Evolutionary conservation across 148 eudicot species (phyloP), one percentile per base, ranked within the genome.

Genomic region (Camellia japonica): DNA sequence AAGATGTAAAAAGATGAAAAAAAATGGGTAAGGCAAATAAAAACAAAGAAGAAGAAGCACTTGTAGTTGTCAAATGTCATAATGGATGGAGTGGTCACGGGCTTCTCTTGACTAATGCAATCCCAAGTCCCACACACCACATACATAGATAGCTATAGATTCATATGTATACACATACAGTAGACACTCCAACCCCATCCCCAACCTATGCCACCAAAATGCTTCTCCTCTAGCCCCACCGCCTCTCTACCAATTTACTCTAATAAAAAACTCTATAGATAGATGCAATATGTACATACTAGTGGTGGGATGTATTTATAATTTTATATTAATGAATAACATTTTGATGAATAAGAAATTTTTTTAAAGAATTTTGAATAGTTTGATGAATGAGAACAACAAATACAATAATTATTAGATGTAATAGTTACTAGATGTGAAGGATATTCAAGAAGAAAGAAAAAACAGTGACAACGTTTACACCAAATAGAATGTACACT

Each of bases 101-200:
- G 81, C 71, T 77, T 81, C 79, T 81, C 81, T 84, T 78, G 84
- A 84, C 83, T 66, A 30, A 30, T 30, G 38, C 38, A 30, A 46
- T 71, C 72, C 38, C 79, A 72, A 30, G 76, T 23, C 76, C 47
- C 76, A 20, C 68, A 15, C 71, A 23, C 52, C 38, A 30, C 38
- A 30, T 30, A 30, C 38, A 30, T 30, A 30, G 38, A 30, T 30
- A 30, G 38, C 38, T 30, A 30, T 30, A 30, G 38, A 14, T 69
- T 38, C 49, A 42, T 47, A 51, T 3, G 3, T 20, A 52, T 14
- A 62, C 51, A 43, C 72, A 49, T 30, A 30, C 38, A 9, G 58
- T 9, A 73, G 11, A 70, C 38, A 1, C 41, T 19, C 80, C 80
- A 51, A 51, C 55, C 55, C 49, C 58, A 67, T 75, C 79, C 79